These are phyloP conservation scores for Cornus controversa DNA, from an alignment of 148 eudicot species.

Conservation along the genomic window DNA sequence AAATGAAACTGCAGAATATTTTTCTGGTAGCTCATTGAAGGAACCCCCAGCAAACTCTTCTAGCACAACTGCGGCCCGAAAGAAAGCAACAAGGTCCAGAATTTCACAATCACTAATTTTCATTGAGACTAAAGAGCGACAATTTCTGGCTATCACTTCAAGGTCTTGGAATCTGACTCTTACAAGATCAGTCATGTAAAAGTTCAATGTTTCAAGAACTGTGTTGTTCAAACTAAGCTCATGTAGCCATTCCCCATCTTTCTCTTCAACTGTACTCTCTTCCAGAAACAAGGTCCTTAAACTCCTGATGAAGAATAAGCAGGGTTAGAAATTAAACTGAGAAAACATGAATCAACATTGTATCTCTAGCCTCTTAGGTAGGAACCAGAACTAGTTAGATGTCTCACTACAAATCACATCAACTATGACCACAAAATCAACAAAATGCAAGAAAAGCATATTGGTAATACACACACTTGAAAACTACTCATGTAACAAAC, in stretches of 20 bases:
- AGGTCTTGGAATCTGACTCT: slow-evolving; percentile 58
- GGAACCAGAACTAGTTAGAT: not conserved
- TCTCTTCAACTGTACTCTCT: slow-evolving; percentile 71
- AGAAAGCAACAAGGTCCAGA: slow-evolving; percentile 57
- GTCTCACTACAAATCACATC: not conserved
- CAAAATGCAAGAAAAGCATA: not conserved
- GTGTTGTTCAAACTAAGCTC: slow-evolving; percentile 72
- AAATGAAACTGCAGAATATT: slow-evolving; percentile 46
- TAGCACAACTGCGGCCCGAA: slow-evolving; percentile 48
- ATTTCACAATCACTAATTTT: slow-evolving; percentile 76
- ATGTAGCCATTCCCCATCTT: slow-evolving; percentile 74
- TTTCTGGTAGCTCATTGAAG: slow-evolving; percentile 50
- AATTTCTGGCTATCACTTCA: slow-evolving; percentile 65
- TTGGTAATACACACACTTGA: not conserved
- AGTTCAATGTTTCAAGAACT: slow-evolving; percentile 72
- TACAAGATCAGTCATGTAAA: slow-evolving; percentile 72
- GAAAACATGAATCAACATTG: not conserved
- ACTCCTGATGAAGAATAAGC: slow-evolving; percentile 41
- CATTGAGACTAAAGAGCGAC: slow-evolving; percentile 64
- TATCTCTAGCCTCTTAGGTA: not conserved
- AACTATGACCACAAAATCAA: not conserved
- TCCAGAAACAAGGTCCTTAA: slow-evolving; percentile 66
- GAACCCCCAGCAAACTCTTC: slow-evolving; percentile 93
- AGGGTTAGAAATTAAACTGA: not conserved
- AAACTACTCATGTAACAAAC: slow-evolving; percentile 1